Base-by-base conservation (phyloP, 768 basidiomycete genomes). In the Boletus edulis region DNA sequence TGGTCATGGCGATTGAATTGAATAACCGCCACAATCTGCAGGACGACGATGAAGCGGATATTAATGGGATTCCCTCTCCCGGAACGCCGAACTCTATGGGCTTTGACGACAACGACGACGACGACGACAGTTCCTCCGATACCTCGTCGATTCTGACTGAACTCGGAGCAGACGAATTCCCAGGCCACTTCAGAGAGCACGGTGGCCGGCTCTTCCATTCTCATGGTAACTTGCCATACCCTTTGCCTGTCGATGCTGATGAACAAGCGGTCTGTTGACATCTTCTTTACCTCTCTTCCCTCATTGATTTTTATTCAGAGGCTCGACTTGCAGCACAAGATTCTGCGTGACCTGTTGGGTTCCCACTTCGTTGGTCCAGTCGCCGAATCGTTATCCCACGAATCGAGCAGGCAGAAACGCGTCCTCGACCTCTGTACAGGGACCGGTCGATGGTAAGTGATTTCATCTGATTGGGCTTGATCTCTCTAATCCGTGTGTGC, bases 401-500 rank as follows among this genome's bases (percentile, higher is more conserved):
- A 71, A 40, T 65, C 70, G 6, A 73, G 67, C 41, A 75, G 75
- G 52, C 75, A 72, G 46, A 80, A 74, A 68, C 76, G 78, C 55
- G 86, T 78, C 42, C 75, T 93, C 46, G 90, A 93, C 69, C 63
- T 91, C n/a, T 85, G 90, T 58, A 87, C 85, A 8, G 90, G 90
- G 17, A 86, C 79, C 17, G 90, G 90, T 6, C 72, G 65, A 71
- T 93, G 90, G 90, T 88, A 57, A 51, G 80, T 72, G 49, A 59
- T 56, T 45, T 27, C 48, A 50, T 58, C 48, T 43, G 50, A 52
- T 64, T 57, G 58, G 55, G 46, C 54, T 49, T 58, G 49, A 59
- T 57, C 32, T 42, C 59, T 44, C 45, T 64, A 62, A 65, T 61
- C 54, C 50, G 27, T 22, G 37, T 49, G 42, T 45, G 12, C 20